Evolutionary conservation across 768 basidiomycete genomes (phyloP), one percentile per base, ranked within the genome.

Genomic region (Leccinum longicurvipes): DNA sequence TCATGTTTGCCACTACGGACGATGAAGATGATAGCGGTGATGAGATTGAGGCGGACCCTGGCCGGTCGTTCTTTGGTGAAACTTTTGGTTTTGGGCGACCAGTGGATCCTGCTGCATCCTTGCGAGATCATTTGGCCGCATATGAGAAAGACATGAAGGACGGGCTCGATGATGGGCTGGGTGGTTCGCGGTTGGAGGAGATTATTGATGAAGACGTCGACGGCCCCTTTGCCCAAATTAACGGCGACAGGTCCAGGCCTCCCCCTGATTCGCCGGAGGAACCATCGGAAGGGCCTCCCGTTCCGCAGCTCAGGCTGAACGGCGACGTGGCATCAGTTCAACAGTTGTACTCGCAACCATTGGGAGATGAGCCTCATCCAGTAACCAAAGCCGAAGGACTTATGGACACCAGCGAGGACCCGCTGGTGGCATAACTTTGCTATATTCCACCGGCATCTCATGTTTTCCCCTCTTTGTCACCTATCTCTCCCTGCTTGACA

Each of bases 1-100:
- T 87, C 63, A 85, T 87, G 83, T 89, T 89, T 62, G 81, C 77
- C 34, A 66, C 72, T 4, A 73, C 80, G 31, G 83, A 87, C 45
- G 85, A 85, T 21, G 80, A 81, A 41, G 84, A 84, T 1, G 81
- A 82, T 32, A 80, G 79, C 21, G 79, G 80, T 17, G 83, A 83
- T 52, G 82, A 84, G 4, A 52, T 64, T 39, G 72, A 74, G 17
- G 55, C 51, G 65, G 73, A 64, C 7, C 23, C 69, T 27, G 62
- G 64, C 9, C 65, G 75, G 31, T 78, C 81, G 6, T 82, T 79
- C 61, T 82, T 83, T 64, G 75, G 72, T 34, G 76, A 81, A 54
- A 74, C 78, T 3, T 70, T 81, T 59, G 75, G 80, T 28, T 67
- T 64, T 51, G 69, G 74, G 45, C 77, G 78, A 48, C 74, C 77